phyloP scores from a whole-genome alignment of 495 filamentous ascomycete species.

The Physcia stellaris region DNA sequence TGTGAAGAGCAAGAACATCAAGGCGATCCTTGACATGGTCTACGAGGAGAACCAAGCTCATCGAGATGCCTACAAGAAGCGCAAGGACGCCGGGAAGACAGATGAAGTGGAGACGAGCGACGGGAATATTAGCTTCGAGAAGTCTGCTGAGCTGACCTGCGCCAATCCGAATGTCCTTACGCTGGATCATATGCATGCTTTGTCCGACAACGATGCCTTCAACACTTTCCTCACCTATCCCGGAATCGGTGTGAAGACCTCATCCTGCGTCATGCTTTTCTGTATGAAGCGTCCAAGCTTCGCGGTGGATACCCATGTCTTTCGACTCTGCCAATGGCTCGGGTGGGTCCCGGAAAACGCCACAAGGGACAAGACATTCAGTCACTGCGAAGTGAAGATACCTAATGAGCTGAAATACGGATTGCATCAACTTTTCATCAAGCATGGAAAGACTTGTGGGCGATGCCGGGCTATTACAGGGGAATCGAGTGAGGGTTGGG shows the following conservation, averaged over 20 bases:
- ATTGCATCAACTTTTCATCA: conserved; percentile 76
- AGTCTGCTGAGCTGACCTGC: conserved; percentile 35
- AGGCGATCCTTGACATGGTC: conserved; percentile 68
- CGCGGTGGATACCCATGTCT: conserved; percentile 78
- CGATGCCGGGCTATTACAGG: conserved; percentile 53
- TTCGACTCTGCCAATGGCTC: conserved; percentile 70
- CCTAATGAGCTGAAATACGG: conserved; percentile 81
- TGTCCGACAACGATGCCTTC: conserved; percentile 58
- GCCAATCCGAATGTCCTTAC: conserved; percentile 46
- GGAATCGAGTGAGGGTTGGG: conserved; percentile 30
- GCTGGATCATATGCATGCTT: conserved; percentile 62
- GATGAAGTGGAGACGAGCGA: conserved; percentile 21
- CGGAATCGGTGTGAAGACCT: conserved; percentile 85
- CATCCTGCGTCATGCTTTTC: conserved; percentile 73
- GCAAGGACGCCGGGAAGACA: conserved; percentile 6
- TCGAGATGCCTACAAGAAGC: conserved; percentile 19
- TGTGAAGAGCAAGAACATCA: conserved; percentile 65
- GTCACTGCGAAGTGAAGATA: conserved; percentile 67
- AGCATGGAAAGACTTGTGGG: conserved; percentile 69
- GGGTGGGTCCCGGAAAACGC: conserved; percentile 62
- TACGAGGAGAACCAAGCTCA: conserved; percentile 50
- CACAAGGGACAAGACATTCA: conserved; percentile 56
- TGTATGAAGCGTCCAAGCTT: conserved; percentile 66
- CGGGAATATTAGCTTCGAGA: conserved; percentile 27
- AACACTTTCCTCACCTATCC: conserved; percentile 58